Evolutionary conservation across 495 filamentous ascomycete species (phyloP).

Genomic region (Penicillium robsamsonii): DNA sequence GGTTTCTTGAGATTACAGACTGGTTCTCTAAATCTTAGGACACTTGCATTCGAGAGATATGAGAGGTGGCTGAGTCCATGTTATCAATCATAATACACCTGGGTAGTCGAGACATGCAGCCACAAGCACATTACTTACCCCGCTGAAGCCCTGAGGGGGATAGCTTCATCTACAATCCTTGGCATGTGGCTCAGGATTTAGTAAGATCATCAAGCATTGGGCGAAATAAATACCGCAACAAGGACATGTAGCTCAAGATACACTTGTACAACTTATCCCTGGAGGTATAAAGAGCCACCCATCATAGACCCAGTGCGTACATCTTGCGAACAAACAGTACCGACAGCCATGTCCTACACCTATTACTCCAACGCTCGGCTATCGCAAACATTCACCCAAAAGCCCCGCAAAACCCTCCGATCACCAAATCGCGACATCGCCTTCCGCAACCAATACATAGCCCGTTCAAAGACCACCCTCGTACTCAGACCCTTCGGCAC

Average conservation of each 20-base stretch:
- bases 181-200: conserved; percentile 3
- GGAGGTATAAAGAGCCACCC: background rate
- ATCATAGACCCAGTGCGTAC: background rate
- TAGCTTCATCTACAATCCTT: conserved; percentile 8
- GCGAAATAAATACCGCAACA: background rate
- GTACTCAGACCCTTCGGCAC: conserved; percentile 21
- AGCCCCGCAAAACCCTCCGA: conserved; percentile 17
- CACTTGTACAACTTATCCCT: background rate
- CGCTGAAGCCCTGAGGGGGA: background rate
- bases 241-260: background rate
- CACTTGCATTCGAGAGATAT: background rate
- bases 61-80: background rate
- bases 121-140: conserved; percentile 1
- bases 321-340: background rate
- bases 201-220: conserved; percentile 8
- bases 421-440: conserved; percentile 26
- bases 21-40: background rate
- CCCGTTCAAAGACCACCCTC: conserved; percentile 21
- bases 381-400: conserved; percentile 8
- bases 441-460: conserved; percentile 25
- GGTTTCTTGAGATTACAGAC: background rate
- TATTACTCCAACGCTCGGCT: conserved; percentile 20
- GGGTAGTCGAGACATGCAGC: background rate
- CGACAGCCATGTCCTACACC: conserved; percentile 19
- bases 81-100: background rate